phyloP scores from a whole-genome alignment of 768 basidiomycete species.

The Boletus patriciae region DNA sequence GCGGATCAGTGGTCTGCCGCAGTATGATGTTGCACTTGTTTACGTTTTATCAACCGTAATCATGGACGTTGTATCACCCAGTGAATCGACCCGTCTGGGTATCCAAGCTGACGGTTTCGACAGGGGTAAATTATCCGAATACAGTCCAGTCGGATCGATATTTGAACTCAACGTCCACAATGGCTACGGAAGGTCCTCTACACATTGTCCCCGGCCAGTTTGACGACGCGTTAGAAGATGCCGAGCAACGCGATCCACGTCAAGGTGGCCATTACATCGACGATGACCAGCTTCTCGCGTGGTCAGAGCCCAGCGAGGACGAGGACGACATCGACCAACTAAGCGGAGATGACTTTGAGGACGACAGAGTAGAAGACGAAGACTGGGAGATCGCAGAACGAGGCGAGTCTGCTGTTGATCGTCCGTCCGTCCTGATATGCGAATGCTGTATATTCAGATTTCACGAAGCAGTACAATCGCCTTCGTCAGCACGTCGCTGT shows the following conservation, averaged over 20 bases:
- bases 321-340: constrained; percentile 28
- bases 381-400: constrained; percentile 86
- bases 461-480: constrained; percentile 98
- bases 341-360: constrained; percentile 53
- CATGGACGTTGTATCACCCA: background rate
- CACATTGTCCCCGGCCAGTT: constrained; percentile 55
- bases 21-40: constrained; percentile 15
- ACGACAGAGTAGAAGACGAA: constrained; percentile 75
- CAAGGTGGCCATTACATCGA: constrained; percentile 47
- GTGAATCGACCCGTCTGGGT: background rate
- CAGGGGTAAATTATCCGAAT: constrained; percentile 17
- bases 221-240: constrained; percentile 53
- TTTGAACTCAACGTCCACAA: constrained; percentile 7
- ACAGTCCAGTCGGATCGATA: background rate
- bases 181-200: constrained; percentile 20
- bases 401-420: constrained; percentile 45
- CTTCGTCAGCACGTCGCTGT: constrained; percentile 89
- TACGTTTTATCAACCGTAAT: constrained; percentile 6
- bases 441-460: constrained; percentile 57
- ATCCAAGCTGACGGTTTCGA: background rate
- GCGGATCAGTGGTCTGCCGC: constrained; percentile 2
- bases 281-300: constrained; percentile 32
- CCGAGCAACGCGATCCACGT: constrained; percentile 11
- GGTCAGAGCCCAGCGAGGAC: constrained; percentile 31
- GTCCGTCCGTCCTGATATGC: background rate